phyloP scores from a whole-genome alignment of 169 alveolate species.

The Theileria luwenshuni region DNA sequence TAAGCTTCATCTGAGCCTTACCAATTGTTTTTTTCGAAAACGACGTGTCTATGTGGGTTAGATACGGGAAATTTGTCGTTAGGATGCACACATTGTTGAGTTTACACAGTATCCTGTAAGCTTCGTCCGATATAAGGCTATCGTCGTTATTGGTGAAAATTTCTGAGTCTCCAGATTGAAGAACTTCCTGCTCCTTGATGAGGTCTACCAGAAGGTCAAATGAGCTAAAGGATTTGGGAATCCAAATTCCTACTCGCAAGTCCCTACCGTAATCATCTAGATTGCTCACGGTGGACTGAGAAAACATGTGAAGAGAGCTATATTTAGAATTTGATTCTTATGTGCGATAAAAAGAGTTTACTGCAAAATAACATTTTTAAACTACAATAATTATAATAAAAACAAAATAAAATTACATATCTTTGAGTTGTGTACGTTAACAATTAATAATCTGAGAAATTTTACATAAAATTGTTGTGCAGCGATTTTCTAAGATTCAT shows the following conservation, averaged over 20 bases:
- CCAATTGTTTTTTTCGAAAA: slow-evolving; percentile 13
- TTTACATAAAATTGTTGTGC: too few species aligned
- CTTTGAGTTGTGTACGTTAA: too few species aligned
- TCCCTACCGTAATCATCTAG: not conserved
- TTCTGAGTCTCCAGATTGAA: not conserved
- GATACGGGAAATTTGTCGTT: slow-evolving; percentile 47
- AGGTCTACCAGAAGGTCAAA: not conserved
- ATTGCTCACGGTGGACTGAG: not conserved
- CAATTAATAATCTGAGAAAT: too few species aligned
- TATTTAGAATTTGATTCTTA: too few species aligned
- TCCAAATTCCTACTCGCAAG: slow-evolving; percentile 31
- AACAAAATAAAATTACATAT: too few species aligned
- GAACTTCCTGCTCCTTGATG: not conserved
- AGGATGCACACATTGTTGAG: slow-evolving; percentile 34
- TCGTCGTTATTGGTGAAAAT: slow-evolving; percentile 20
- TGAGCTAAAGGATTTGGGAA: slow-evolving; percentile 3
- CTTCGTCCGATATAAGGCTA: slow-evolving; percentile 22
- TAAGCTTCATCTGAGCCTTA: not conserved
- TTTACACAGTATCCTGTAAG: slow-evolving; percentile 16
- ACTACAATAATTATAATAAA: too few species aligned
- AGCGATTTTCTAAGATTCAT: too few species aligned
- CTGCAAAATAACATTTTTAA: too few species aligned
- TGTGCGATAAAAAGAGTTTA: too few species aligned
- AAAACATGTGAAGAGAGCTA: too few species aligned
- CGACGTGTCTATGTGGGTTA: slow-evolving; percentile 47